Conservation (phyloP, 495 filamentous ascomycete species). For the Evernia prunastri region DNA sequence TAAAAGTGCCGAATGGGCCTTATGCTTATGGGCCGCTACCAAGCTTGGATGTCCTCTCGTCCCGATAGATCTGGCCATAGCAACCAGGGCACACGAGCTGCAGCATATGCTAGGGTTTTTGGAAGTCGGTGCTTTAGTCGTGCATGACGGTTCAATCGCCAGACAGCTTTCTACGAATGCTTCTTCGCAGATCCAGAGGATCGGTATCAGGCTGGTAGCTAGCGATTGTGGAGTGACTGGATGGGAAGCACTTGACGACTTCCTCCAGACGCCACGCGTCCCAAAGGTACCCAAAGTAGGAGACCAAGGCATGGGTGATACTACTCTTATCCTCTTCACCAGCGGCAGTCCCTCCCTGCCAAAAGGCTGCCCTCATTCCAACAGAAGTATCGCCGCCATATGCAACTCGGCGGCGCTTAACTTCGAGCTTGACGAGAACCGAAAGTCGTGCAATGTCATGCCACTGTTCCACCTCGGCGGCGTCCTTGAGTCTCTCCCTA, state of each 20-base stretch:
- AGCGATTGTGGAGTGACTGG: not conserved
- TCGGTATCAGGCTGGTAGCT: slow-evolving; percentile 2
- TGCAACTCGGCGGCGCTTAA: slow-evolving; percentile 22
- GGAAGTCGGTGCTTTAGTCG: slow-evolving; percentile 7
- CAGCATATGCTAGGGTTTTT: slow-evolving; percentile 21
- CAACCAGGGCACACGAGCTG: slow-evolving; percentile 21
- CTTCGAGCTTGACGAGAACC: slow-evolving; percentile 22
- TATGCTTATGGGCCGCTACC: slow-evolving; percentile 32
- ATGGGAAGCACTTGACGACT: slow-evolving; percentile 8
- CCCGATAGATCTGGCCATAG: slow-evolving; percentile 30
- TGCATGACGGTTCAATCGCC: not conserved
- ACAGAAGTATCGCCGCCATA: slow-evolving; percentile 26
- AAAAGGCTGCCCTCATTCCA: slow-evolving; percentile 37
- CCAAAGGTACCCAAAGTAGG: not conserved
- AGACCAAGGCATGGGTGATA: slow-evolving; percentile 6
- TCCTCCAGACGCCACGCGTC: not conserved
- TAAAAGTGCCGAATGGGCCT: slow-evolving; percentile 33
- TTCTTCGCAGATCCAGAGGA: not conserved
- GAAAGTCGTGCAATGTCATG: slow-evolving; percentile 28
- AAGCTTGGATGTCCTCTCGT: slow-evolving; percentile 29
- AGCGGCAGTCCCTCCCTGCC: slow-evolving; percentile 39
- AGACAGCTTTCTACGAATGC: slow-evolving; percentile 6
- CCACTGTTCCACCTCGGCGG: slow-evolving; percentile 37
- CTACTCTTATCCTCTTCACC: slow-evolving; percentile 36
- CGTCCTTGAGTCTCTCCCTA: slow-evolving; percentile 30